A percentile compares a stretch with the other conserved stretches of the same genome.
Conservation (phyloP, 2,329 filamentous ascomycete genomes). For the Botrytis aclada region DNA sequence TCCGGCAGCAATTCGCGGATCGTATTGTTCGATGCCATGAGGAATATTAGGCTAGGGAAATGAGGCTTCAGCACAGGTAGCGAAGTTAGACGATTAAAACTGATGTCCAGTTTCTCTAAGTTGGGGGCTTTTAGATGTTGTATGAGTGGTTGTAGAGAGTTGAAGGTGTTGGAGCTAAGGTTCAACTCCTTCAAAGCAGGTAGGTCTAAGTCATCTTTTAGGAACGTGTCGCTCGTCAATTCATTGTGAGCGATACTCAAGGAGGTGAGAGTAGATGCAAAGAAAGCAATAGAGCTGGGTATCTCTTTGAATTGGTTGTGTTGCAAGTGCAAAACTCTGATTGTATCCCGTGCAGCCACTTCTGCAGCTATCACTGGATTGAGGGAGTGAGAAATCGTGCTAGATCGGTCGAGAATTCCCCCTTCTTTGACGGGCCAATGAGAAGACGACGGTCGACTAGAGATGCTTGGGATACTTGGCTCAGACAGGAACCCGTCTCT, state of each 20-base stretch:
- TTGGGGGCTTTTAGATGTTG: constrained; percentile 67
- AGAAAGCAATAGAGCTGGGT: constrained; percentile 66
- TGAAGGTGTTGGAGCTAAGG: constrained; percentile 70
- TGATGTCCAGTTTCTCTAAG: constrained; percentile 75
- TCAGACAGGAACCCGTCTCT: constrained; percentile 29
- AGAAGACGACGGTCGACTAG: constrained; percentile 25
- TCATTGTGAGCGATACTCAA: constrained; percentile 76
- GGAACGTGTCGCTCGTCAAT: constrained; percentile 60
- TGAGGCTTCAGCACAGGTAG: constrained; percentile 63
- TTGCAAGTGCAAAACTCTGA: constrained; percentile 64
- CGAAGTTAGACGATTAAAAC: constrained; percentile 72
- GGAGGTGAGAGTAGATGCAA: constrained; percentile 66
- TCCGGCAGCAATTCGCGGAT: constrained; percentile 71
- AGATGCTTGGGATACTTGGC: constrained; percentile 27
- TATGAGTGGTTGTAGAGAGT: constrained; percentile 63
- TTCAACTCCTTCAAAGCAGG: constrained; percentile 75
- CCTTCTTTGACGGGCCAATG: constrained; percentile 36
- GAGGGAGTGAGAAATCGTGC: constrained; percentile 59
- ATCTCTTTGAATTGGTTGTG: constrained; percentile 72
- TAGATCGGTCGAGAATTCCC: constrained; percentile 67
- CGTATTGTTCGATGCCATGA: constrained; percentile 77
- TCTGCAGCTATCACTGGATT: constrained; percentile 56
- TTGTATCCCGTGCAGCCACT: constrained; percentile 51
- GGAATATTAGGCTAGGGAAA: constrained; percentile 68
- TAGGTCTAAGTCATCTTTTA: constrained; percentile 65